Base-by-base conservation (phyloP, 2,329 filamentous ascomycete species). In the Fusarium brachygibbosum region DNA sequence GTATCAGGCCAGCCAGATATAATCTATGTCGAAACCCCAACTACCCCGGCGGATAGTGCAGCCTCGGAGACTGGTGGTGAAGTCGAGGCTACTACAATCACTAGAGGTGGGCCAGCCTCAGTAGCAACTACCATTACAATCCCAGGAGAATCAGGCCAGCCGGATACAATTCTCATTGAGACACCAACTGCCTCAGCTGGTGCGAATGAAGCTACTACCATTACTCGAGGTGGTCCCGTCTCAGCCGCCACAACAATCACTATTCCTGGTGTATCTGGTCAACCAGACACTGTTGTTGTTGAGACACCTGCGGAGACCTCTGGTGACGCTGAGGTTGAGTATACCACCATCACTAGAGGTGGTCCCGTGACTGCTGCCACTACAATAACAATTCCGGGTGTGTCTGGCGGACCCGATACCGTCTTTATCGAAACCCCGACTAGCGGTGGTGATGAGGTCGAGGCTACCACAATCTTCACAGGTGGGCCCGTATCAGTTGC, bases 371-470 rank as follows among this genome's bases (percentile, higher is more conserved):
- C 63, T n/a, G 45, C 46, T 7, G 52, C 51, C 0, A 44, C 16
- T 11, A 68, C 53, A 0, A 23, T 52, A 1, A 69, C 41, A 1
- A 35, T 65, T 4, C 54, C 54, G 0, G 45, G 60, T 1, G 23
- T 29, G 3, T 56, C 66, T 1, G 55, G 51, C 5, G 23, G 38
- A 5, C 46, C 58, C 0, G 51, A 53, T 2, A 68, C 65, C 8
- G 41, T 68, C 6, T 28, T 69, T 1, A 23, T 68, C 2, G 45
- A 69, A 17, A 66, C 25, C 2, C 51, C 50, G 6, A 41, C 44
- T 3, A 7, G n/a, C 9, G 1, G 23, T 12, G 1, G 4, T 5
- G 40, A 5, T n/a, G 40, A 13, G 0, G 12, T 10, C 1, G 55
- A 53, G 19, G 6, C 40, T 2, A 37, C 42, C 2, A 60, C 58